Evolutionary conservation across 805 yeast genomes (phyloP).

Genomic region (Brettanomyces anomalus): DNA sequence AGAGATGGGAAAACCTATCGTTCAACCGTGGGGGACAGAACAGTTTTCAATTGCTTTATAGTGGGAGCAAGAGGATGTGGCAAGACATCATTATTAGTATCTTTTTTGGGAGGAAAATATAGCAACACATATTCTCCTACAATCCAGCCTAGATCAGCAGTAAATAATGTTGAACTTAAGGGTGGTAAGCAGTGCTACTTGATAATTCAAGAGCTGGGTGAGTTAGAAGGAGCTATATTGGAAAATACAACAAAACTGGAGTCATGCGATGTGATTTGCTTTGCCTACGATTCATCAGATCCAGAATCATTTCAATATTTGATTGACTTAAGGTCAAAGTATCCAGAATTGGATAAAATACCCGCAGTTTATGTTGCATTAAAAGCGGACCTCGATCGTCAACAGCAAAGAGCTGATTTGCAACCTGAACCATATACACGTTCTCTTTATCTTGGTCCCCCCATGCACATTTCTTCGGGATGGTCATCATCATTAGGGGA

Average conservation of each 20-base stretch:
- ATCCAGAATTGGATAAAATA: conserved; percentile 49
- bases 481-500: conserved; percentile 88
- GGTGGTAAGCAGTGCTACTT: conserved; percentile 96
- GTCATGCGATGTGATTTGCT: conserved; percentile 86
- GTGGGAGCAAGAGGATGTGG: conserved; percentile 85
- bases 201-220: conserved; percentile 85
- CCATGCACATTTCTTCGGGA: conserved; percentile 80
- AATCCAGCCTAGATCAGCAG: conserved; percentile 70
- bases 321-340: conserved; percentile 55
- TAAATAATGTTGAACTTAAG: conserved; percentile 83
- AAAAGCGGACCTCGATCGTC: conserved; percentile 93
- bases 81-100: conserved; percentile 73
- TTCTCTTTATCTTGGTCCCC: conserved; percentile 59
- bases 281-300: conserved; percentile 89
- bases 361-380: conserved; percentile 87
- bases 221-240: conserved; percentile 70
- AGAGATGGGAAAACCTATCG: conserved; percentile 59
- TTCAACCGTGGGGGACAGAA: conserved; percentile 66
- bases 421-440: conserved; percentile 87
- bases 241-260: conserved; percentile 62
- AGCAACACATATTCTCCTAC: conserved; percentile 74
- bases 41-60: conserved; percentile 85
- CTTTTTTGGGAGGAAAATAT: conserved; percentile 68
- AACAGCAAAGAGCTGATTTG: conserved; percentile 76
- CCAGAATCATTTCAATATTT: conserved; percentile 88